Evolutionary conservation across 495 filamentous ascomycete species (phyloP).

Genomic region (Neurospora sp.): DNA sequence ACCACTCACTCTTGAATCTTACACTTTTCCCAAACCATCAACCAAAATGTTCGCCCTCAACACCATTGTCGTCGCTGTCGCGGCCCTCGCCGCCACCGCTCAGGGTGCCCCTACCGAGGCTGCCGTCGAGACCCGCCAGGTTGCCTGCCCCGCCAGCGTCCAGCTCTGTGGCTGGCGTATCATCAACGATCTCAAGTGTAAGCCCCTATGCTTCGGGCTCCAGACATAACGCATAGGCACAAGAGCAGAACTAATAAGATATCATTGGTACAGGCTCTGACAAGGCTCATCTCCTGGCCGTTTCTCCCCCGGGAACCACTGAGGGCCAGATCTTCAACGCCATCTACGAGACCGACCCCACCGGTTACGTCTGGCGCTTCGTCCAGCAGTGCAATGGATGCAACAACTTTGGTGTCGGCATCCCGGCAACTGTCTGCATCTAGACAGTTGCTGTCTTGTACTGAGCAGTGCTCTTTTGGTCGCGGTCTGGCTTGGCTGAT

Average conservation of each 20-base stretch:
- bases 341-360: constrained; percentile 3
- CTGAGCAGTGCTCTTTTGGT: background rate
- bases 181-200: background rate
- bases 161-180: constrained; percentile 1
- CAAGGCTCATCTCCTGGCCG: background rate
- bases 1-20: background rate
- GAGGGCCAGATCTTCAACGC: background rate
- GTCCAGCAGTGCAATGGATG: background rate
- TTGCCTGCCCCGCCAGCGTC: background rate
- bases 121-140: background rate
- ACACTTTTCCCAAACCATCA: background rate
- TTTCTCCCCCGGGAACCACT: background rate
- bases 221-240: background rate
- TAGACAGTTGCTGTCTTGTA: background rate
- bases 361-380: constrained; percentile 1
- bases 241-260: background rate
- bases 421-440: background rate
- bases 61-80: background rate
- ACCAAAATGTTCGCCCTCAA: background rate
- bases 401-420: background rate
- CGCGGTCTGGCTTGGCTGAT: background rate
- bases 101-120: background rate
- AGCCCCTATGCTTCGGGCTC: background rate
- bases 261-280: background rate
- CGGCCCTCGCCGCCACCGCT: background rate